These are phyloP conservation scores for Calonectria hawksworthii DNA, from an alignment of 2,329 filamentous ascomycete genomes.

Conservation along the genomic window DNA sequence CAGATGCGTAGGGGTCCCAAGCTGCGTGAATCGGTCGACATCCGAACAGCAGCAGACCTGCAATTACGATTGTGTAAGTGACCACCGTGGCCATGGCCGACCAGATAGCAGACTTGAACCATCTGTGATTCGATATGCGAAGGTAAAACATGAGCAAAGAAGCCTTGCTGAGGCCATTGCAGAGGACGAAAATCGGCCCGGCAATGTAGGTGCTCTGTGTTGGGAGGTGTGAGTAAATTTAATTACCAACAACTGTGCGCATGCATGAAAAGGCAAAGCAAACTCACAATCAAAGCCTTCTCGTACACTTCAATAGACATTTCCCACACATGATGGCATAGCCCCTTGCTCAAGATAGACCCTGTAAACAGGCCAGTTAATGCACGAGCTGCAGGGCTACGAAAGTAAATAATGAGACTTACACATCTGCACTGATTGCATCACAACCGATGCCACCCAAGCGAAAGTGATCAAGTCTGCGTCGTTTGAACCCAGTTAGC, in stretches of 20 bases:
- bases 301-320: not conserved
- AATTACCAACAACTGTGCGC: constrained; percentile 35
- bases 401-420: not conserved
- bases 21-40: constrained; percentile 43
- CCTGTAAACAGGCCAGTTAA: not conserved
- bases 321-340: not conserved
- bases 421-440: not conserved
- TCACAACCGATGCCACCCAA: not conserved
- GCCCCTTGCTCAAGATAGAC: not conserved
- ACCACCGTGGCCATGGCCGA: constrained; percentile 47
- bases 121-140: constrained; percentile 50
- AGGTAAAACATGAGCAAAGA: constrained; percentile 55
- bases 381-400: not conserved
- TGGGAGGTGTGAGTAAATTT: not conserved
- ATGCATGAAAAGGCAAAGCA: constrained; percentile 32
- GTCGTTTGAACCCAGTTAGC: not conserved
- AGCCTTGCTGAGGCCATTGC: constrained; percentile 53
- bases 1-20: constrained; percentile 38
- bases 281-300: constrained; percentile 36
- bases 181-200: constrained; percentile 50
- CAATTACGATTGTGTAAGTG: constrained; percentile 47
- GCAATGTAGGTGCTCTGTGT: constrained; percentile 39
- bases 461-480: not conserved
- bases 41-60: constrained; percentile 41
- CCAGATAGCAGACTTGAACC: constrained; percentile 49